A percentile compares a stretch with the other conserved stretches of the same genome.
Conservation (phyloP, 495 filamentous ascomycete genomes). For the Penicillium arizonense region DNA sequence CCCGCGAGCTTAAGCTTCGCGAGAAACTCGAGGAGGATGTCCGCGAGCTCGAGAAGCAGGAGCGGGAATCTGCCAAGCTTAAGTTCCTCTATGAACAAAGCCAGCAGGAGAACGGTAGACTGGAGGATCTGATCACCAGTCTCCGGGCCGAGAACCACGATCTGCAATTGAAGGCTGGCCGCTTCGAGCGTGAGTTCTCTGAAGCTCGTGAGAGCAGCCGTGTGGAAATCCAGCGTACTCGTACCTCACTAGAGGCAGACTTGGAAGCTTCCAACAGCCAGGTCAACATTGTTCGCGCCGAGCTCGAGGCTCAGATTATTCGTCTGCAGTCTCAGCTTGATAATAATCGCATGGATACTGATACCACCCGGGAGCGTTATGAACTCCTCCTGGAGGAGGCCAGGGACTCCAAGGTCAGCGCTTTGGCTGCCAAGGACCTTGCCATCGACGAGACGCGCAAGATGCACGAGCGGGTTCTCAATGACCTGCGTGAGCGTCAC, state of each 20-base stretch:
- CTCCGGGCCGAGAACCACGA: conserved; percentile 68
- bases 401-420: conserved; percentile 47
- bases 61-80: conserved; percentile 62
- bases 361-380: conserved; percentile 68
- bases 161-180: conserved; percentile 56
- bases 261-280: conserved; percentile 78
- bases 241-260: conserved; percentile 74
- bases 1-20: conserved; percentile 71
- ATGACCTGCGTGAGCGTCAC: conserved; percentile 62
- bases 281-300: conserved; percentile 73
- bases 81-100: conserved; percentile 55
- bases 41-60: conserved; percentile 69
- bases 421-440: conserved; percentile 54
- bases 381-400: conserved; percentile 78
- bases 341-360: conserved; percentile 66
- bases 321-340: conserved; percentile 70
- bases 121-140: conserved; percentile 63
- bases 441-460: conserved; percentile 65
- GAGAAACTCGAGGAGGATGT: conserved; percentile 81
- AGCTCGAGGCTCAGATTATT: conserved; percentile 70
- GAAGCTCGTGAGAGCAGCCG: conserved; percentile 75
- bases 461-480: conserved; percentile 71
- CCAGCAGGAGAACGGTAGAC: conserved; percentile 52
- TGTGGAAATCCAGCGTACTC: conserved; percentile 74
- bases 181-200: conserved; percentile 78